phyloP scores from a whole-genome alignment of 352 stramenopile species.

The Phytophthora ohioensis region DNA sequence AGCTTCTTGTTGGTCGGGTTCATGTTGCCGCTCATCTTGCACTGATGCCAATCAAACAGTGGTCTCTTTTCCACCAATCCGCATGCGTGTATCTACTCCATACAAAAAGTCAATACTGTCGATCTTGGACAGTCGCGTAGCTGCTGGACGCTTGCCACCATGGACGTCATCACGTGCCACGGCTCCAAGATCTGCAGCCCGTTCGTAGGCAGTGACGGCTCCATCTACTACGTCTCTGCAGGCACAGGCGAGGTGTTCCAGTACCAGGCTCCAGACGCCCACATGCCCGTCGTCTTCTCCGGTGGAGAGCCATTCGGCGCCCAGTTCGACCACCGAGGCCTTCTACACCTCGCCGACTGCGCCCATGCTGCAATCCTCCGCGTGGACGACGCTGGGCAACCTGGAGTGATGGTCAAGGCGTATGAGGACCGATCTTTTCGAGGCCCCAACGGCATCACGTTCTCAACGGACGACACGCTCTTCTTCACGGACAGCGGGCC shows the following conservation, averaged over 20 bases:
- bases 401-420: slow-evolving; percentile 78
- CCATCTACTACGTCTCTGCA: slow-evolving; percentile 80
- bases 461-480: slow-evolving; percentile 63
- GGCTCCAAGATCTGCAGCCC: slow-evolving; percentile 82
- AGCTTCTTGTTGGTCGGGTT: slow-evolving; percentile 76
- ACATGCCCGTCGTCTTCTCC: slow-evolving; percentile 66
- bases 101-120: slow-evolving; percentile 7
- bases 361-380: slow-evolving; percentile 78
- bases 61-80: slow-evolving; percentile 12
- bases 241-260: slow-evolving; percentile 76
- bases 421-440: slow-evolving; percentile 87
- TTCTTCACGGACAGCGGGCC: slow-evolving; percentile 90
- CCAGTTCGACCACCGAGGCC: slow-evolving; percentile 65
- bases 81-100: background rate
- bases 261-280: slow-evolving; percentile 50
- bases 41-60: slow-evolving; percentile 18
- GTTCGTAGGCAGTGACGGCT: slow-evolving; percentile 48
- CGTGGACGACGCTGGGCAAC: slow-evolving; percentile 65
- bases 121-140: slow-evolving; percentile 38
- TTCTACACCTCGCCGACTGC: slow-evolving; percentile 77
- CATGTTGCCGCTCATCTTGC: slow-evolving; percentile 57
- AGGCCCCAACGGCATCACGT: slow-evolving; percentile 74
- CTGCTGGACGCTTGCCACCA: background rate
- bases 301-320: slow-evolving; percentile 76
- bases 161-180: slow-evolving; percentile 61